phyloP scores from a whole-genome alignment of 2,329 filamentous ascomycete genomes.

The Ophiostoma pallidulum region DNA sequence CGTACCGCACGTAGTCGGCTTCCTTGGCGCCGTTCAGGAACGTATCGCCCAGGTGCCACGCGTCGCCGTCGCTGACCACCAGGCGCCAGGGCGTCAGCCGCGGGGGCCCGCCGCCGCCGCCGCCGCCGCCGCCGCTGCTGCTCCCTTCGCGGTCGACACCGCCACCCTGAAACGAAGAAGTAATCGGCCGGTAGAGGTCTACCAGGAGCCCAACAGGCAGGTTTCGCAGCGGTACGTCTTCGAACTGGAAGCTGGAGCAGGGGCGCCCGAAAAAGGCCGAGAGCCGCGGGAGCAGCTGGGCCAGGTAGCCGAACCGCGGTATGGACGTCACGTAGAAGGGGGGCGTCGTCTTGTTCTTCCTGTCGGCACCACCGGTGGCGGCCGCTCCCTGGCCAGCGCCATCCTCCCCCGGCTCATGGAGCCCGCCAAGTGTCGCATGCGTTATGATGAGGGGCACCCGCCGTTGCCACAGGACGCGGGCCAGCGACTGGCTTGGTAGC shows the following conservation, averaged over 20 bases:
- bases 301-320: slow-evolving; percentile 51
- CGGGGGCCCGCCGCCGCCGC: too few relatives aligned
- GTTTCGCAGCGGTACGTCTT: slow-evolving; percentile 43
- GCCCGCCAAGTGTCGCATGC: slow-evolving; percentile 28
- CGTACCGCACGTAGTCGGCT: slow-evolving; percentile 81
- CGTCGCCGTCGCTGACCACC: slow-evolving; percentile 42
- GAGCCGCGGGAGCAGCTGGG: slow-evolving; percentile 46
- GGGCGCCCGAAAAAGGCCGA: slow-evolving; percentile 42
- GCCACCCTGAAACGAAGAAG: too few relatives aligned
- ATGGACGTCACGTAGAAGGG: slow-evolving; percentile 39
- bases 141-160: too few relatives aligned
- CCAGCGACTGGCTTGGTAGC: slow-evolving; percentile 18
- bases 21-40: slow-evolving; percentile 58
- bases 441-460: slow-evolving; percentile 47
- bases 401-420: background rate
- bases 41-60: slow-evolving; percentile 52
- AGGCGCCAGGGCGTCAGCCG: slow-evolving; percentile 42
- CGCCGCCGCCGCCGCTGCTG: too few relatives aligned
- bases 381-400: background rate
- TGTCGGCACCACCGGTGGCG: background rate
- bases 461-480: slow-evolving; percentile 45
- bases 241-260: slow-evolving; percentile 51
- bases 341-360: background rate
- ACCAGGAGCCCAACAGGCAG: slow-evolving; percentile 44
- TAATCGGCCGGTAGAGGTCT: slow-evolving; percentile 44